phyloP scores from a whole-genome alignment of 495 filamentous ascomycete genomes.

The Lentithecium fluviatile region DNA sequence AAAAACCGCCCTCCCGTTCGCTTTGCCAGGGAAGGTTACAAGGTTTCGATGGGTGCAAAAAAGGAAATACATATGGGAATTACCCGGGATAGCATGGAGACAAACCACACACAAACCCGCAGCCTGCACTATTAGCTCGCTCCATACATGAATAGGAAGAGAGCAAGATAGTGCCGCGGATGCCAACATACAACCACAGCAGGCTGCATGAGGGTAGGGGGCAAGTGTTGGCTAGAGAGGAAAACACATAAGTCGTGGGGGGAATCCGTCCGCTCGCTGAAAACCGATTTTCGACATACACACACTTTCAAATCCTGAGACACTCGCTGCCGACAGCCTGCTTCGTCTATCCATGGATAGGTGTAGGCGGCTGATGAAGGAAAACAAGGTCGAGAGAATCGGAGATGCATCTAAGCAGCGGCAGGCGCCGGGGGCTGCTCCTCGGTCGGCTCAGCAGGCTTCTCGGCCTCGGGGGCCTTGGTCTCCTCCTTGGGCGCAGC shows the following conservation, averaged over 20 bases:
- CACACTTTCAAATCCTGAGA: constrained; percentile 31
- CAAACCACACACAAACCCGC: constrained; percentile 3
- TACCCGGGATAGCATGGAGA: constrained; percentile 1
- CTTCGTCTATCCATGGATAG: constrained; percentile 22
- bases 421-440: constrained; percentile 33
- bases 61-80: constrained; percentile 12
- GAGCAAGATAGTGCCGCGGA: neutral
- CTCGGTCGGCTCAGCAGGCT: constrained; percentile 44
- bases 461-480: constrained; percentile 59
- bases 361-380: constrained; percentile 16
- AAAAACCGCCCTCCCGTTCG: constrained; percentile 15
- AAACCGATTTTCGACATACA: constrained; percentile 31
- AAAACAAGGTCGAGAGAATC: constrained; percentile 31
- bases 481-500: constrained; percentile 55
- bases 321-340: constrained; percentile 27
- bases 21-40: constrained; percentile 11
- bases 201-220: neutral
- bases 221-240: constrained; percentile 4
- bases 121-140: neutral
- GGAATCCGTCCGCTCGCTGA: constrained; percentile 30
- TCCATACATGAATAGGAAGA: neutral
- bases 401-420: constrained; percentile 31
- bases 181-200: neutral
- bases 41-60: constrained; percentile 27
- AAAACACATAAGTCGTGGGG: constrained; percentile 36